Evolutionary conservation across 1,284 basidiomycete species (phyloP), one percentile per base, ranked within the genome.

Genomic region (Ustilago vetiveriae): DNA sequence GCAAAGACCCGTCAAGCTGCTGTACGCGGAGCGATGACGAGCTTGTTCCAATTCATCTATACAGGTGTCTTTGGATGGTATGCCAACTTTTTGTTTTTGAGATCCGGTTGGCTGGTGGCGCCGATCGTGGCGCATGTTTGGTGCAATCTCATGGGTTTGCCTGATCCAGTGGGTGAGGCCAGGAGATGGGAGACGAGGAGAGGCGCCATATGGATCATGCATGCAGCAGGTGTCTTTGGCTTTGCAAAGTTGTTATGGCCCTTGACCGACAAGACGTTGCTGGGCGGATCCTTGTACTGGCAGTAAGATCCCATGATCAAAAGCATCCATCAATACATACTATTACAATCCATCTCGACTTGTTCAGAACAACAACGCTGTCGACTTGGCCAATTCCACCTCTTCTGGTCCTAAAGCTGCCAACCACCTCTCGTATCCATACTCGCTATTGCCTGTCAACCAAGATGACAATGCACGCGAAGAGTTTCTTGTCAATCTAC

Each of bases 141-240:
- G 78, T 98, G 95, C 85, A 98, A 98, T 80, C 80, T 90, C 40
- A 94, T 97, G 92, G 94, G 94, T 2, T 74, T 94, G n/a, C 92
- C 92, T 3, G 55, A 74, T 9, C 84, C 85, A 16, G 82, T 85
- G 21, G 72, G 49, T 27, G 86, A 85, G 23, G 66, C 86, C 22
- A 64, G 76, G 19, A 71, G 80, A 32, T 83, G 80, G 64, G 84
- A 84, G 4, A 75, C 73, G 48, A 76, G 78, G 46, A 84, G 84
- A 75, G 68, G 72, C 88, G 87, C 69, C 1, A 85, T 89, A 26
- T 68, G 84, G 24, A 14, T 75, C 2, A 80, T 82, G 0, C 87
- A 89, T 78, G 23, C 86, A 16, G n/a, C 80, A 4, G 88, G 88
- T 0, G 82, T 88, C 3, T 67, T 81, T 2, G 82, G 82, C 2